Percentiles rank a stretch among this genome's conserved stretches.
phyloP scores from a whole-genome alignment of 1,284 basidiomycete genomes.

The Fomitopsis palustris region DNA sequence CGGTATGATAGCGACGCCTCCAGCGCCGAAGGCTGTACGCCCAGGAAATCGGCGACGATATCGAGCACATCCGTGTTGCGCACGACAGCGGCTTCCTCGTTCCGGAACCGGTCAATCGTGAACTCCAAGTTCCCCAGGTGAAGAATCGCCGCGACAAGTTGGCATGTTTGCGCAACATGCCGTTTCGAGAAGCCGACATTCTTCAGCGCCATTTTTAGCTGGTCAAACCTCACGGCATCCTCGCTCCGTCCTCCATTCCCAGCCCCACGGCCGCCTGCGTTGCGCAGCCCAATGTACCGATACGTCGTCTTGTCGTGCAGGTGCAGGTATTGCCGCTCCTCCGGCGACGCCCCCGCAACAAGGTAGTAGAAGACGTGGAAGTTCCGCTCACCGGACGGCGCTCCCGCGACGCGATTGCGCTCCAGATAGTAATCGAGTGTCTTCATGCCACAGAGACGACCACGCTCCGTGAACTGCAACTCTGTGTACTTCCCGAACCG shows the following conservation, averaged over 20 bases:
- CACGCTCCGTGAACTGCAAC: slow-evolving; percentile 89
- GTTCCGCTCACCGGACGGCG: slow-evolving; percentile 86
- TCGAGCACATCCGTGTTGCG: slow-evolving; percentile 77
- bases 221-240: slow-evolving; percentile 81
- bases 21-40: slow-evolving; percentile 72
- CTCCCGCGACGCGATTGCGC: slow-evolving; percentile 76
- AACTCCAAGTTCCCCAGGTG: slow-evolving; percentile 97
- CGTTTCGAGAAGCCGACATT: slow-evolving; percentile 90
- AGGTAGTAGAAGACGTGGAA: slow-evolving; percentile 98
- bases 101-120: slow-evolving; percentile 73
- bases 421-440: slow-evolving; percentile 98
- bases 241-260: slow-evolving; percentile 50
- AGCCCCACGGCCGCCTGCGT: slow-evolving; percentile 25
- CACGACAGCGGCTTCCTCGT: slow-evolving; percentile 87
- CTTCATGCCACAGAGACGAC: slow-evolving; percentile 87
- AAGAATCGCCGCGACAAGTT: slow-evolving; percentile 91
- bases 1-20: slow-evolving; percentile 90
- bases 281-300: slow-evolving; percentile 78
- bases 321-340: slow-evolving; percentile 86
- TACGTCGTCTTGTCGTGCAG: slow-evolving; percentile 78
- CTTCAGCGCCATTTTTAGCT: slow-evolving; percentile 93
- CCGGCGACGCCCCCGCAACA: slow-evolving; percentile 82
- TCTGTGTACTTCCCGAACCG: slow-evolving; percentile 94
- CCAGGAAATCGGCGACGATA: slow-evolving; percentile 89
- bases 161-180: slow-evolving; percentile 92